These are phyloP conservation scores for Solanum bulbocastanum DNA, from an alignment of 257 asterid species.

Conservation along the genomic window DNA sequence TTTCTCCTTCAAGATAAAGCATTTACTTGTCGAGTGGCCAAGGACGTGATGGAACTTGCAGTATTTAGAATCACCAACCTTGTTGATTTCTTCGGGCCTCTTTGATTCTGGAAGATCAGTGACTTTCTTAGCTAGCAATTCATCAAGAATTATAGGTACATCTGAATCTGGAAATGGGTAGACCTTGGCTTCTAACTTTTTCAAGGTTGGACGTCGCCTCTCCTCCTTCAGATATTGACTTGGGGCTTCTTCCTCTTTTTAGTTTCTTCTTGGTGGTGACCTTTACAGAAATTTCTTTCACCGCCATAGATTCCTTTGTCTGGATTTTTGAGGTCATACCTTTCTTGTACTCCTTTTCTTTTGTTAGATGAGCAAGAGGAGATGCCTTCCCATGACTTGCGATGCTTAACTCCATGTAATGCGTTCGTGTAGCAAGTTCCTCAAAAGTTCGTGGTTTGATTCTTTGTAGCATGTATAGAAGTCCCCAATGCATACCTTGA, in stretches of 20 bases:
- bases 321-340: not conserved
- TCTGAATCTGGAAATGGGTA: no score
- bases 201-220: not conserved
- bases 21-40: no score
- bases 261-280: not conserved
- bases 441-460: no score
- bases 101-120: no score
- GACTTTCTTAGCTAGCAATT: no score
- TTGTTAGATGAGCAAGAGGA: not conserved
- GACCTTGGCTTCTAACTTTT: not conserved
- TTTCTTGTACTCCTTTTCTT: no score
- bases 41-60: no score
- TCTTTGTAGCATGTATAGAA: no score
- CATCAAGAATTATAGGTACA: no score
- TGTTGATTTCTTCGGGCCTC: no score
- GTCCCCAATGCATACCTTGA: not conserved
- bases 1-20: no score
- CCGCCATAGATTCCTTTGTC: not conserved
- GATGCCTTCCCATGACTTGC: not conserved
- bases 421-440: not conserved
- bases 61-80: no score
- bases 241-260: not conserved
- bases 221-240: not conserved
- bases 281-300: not conserved
- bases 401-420: not conserved